phyloP scores from a whole-genome alignment of 2,329 filamentous ascomycete genomes.

The Exophiala mesophila region DNA sequence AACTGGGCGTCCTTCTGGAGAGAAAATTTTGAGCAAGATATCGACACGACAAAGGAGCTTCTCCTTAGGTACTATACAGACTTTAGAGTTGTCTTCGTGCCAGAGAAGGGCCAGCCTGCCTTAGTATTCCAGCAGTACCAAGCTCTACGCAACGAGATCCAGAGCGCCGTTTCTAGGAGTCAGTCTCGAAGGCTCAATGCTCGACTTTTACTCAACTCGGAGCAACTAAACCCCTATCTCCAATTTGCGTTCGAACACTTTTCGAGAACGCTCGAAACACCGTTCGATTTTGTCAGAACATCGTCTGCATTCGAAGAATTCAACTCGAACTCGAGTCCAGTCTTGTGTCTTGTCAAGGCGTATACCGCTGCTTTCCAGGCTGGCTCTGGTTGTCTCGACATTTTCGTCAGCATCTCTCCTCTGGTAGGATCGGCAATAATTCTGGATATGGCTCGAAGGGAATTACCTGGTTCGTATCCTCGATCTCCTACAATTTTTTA shows the following conservation, averaged over 20 bases:
- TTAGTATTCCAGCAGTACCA: slow-evolving; percentile 47
- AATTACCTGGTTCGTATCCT: neutral
- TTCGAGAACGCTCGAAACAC: slow-evolving; percentile 37
- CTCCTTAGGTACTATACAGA: slow-evolving; percentile 48
- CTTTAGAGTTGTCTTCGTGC: slow-evolving; percentile 46
- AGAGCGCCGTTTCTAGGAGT: neutral
- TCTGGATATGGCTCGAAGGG: neutral
- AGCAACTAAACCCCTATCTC: slow-evolving; percentile 45
- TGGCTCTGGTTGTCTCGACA: too few relatives aligned
- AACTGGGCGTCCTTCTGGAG: neutral
- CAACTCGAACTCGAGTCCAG: neutral
- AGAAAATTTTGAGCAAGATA: neutral
- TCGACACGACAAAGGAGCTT: neutral
- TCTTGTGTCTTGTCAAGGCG: neutral
- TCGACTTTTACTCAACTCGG: slow-evolving; percentile 45
- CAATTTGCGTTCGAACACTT: slow-evolving; percentile 50
- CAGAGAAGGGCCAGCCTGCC: slow-evolving; percentile 40
- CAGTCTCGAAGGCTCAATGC: slow-evolving; percentile 35
- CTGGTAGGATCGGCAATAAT: neutral
- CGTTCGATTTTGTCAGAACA: slow-evolving; percentile 49
- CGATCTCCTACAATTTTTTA: too few relatives aligned
- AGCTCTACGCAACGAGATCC: slow-evolving; percentile 40
- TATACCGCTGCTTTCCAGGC: too few relatives aligned
- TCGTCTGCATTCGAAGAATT: neutral
- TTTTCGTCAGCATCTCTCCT: too few relatives aligned